Evolutionary conservation across 257 asterid genomes (phyloP), one percentile per base, ranked within the genome.

Genomic region (Pogostemon cablin): DNA sequence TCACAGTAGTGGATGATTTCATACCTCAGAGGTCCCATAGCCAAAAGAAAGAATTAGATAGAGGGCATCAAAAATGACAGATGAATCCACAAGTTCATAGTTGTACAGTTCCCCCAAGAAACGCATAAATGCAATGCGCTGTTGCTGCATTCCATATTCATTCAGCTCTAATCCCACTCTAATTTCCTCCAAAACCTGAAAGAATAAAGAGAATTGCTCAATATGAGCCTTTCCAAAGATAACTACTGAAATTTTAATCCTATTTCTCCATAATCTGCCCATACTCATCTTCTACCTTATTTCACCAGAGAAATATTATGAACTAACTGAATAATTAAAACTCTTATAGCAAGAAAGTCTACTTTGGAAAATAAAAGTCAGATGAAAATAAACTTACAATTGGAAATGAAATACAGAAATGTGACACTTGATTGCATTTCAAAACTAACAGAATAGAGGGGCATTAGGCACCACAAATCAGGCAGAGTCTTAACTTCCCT

Each of bases 71-170:
- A 95, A 95, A 48, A 95, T 88, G 78, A 95, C 95, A 68, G 97
- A 89, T 50, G 99, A 95, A 76, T 91, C 99, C 12, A 95, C 97
- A 75, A 89, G 98, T 77, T 91, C 93, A 75, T 95, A 95, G 82
- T 91, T 95, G 85, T 91, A 95, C 72, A 95, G 75, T 84, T 95
- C 99, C 68, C 99, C 99, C 79, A 91, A 64, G 84, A 95, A 90
- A 61, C 98, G 98, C 96, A 86, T 91, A 83, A 72, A 86, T 17
- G 99, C 97, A 82, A 95, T 76, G 38, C 96, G 96, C 49, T 80
- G 84, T 77, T 95, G 99, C 85, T 95, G 95, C 95, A 85, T 89
- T 57, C 92, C 97, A 48, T 79, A 95, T 83, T 95, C 97, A 86
- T 95, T 95, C 86, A 87, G 73, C 88, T 95, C 98, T 46, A 95